These are phyloP conservation scores for Comarum palustre DNA, from an alignment of 306 rosid genomes.

Conservation along the genomic window DNA sequence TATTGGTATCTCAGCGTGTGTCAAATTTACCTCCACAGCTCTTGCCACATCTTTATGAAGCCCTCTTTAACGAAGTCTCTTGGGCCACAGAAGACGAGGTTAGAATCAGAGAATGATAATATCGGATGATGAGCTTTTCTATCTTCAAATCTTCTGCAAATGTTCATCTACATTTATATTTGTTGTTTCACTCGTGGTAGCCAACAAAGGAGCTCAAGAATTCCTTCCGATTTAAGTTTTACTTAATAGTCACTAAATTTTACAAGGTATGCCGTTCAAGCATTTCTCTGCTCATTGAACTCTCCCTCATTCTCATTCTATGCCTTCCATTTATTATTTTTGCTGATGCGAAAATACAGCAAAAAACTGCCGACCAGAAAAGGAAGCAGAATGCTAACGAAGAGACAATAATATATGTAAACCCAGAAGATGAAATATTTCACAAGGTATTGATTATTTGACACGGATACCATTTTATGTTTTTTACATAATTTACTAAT, in stretches of 20 bases:
- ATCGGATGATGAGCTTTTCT: conserved; percentile 21
- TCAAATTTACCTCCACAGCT: conserved; percentile 82
- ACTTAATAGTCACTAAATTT: conserved; percentile 56
- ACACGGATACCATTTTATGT: not conserved
- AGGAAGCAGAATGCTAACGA: conserved; percentile 35
- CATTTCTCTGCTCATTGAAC: conserved; percentile 8
- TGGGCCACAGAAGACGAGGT: conserved; percentile 99
- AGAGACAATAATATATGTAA: conserved; percentile 50
- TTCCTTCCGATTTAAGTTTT: conserved; percentile 57
- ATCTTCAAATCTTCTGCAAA: conserved; percentile 6
- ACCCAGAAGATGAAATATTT: conserved; percentile 82
- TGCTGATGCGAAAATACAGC: conserved; percentile 41
- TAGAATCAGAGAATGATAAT: conserved; percentile 31
- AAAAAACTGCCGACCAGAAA: conserved; percentile 42
- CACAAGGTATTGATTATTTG: conserved; percentile 53
- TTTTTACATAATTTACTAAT: not conserved
- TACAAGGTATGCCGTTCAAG: conserved; percentile 53
- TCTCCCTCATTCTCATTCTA: not conserved
- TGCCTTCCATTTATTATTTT: conserved; percentile 2
- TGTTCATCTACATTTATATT: conserved; percentile 21
- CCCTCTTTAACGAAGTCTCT: conserved; percentile 76
- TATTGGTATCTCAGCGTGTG: conserved; percentile 73
- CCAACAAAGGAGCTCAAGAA: conserved; percentile 70
- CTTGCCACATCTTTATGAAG: conserved; percentile 76
- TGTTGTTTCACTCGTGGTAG: conserved; percentile 44